These are phyloP conservation scores for Haplosporangium sp. DNA, from an alignment of 371 early-diverging fungal species.

Conservation along the genomic window DNA sequence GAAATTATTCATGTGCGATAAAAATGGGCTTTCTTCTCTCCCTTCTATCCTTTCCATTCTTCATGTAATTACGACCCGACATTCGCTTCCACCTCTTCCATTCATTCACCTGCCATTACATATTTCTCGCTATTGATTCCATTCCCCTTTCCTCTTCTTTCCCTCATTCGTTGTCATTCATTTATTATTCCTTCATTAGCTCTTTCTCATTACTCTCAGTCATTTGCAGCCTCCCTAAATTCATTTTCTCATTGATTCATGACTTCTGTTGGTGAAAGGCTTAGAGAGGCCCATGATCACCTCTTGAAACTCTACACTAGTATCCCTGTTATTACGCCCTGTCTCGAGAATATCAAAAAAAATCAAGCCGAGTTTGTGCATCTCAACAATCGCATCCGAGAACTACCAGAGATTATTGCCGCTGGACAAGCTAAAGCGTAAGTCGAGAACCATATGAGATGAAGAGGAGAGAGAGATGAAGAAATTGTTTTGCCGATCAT, in stretches of 20 bases:
- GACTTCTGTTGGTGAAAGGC: slow-evolving; percentile 42
- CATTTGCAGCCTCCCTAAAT: neutral
- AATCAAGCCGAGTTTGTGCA: slow-evolving; percentile 47
- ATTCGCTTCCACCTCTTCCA: neutral
- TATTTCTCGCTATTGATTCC: too few species aligned
- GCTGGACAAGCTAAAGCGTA: slow-evolving; percentile 20
- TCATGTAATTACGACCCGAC: too few species aligned
- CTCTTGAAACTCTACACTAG: slow-evolving; percentile 48
- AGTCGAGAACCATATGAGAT: too few species aligned
- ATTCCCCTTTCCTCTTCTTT: neutral
- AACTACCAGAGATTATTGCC: slow-evolving; percentile 23
- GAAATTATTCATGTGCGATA: too few species aligned
- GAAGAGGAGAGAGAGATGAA: neutral
- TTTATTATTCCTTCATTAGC: neutral
- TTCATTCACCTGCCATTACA: too few species aligned
- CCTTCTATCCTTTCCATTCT: neutral
- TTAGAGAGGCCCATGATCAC: slow-evolving; percentile 39
- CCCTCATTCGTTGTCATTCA: neutral
- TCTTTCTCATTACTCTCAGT: neutral
- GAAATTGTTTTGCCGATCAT: neutral
- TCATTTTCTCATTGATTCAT: slow-evolving; percentile 12
- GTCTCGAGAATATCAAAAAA: slow-evolving; percentile 44
- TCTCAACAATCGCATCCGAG: slow-evolving; percentile 37
- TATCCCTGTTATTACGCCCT: slow-evolving; percentile 46
- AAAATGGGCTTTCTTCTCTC: too few species aligned